Percentiles rank a stretch among this genome's conserved stretches.
Conservation (phyloP, 1,284 basidiomycete genomes). For the Leccinum subatratum region DNA sequence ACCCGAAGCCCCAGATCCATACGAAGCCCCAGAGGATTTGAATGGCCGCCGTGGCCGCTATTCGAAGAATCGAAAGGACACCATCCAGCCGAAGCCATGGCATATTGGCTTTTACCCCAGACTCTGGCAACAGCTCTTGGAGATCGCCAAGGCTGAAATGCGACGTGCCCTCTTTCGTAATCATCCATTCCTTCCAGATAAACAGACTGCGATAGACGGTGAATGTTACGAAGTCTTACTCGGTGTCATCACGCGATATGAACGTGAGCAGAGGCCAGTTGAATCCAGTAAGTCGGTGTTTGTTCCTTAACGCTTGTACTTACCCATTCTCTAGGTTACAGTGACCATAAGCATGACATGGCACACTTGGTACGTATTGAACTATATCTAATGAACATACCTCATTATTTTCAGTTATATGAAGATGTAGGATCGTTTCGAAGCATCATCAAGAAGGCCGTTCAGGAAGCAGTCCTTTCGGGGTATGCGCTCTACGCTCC, state of each 20-base stretch:
- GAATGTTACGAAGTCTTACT: constrained; percentile 6
- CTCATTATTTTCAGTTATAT: constrained; percentile 1
- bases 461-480: background rate
- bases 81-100: background rate
- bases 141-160: constrained; percentile 3
- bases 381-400: background rate
- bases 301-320: background rate
- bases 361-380: background rate
- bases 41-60: background rate
- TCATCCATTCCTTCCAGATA: constrained; percentile 2
- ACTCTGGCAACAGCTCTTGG: background rate
- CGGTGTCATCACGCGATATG: background rate
- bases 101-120: constrained; percentile 2
- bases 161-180: background rate
- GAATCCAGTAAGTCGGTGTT: background rate
- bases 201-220: background rate
- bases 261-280: background rate
- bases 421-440: background rate
- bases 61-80: constrained; percentile 1
- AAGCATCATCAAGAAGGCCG: constrained; percentile 4
- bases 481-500: background rate
- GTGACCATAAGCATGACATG: background rate
- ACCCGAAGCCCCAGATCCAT: background rate
- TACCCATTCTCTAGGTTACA: background rate
- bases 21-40: too few species aligned